Conservation (phyloP, 805 yeast species). For the Candida succiphila region DNA sequence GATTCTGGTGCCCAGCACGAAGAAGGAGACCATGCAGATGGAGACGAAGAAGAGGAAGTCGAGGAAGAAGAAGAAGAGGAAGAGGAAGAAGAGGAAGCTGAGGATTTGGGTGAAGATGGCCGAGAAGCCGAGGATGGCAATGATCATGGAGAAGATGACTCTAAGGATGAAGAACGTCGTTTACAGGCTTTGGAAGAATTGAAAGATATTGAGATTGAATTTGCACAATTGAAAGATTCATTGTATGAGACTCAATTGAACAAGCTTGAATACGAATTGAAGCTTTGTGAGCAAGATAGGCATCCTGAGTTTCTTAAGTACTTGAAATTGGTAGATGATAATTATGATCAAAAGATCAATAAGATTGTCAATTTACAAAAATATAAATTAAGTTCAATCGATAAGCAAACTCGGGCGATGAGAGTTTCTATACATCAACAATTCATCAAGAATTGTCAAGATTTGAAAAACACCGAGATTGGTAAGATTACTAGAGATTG, state of each 20-base stretch:
- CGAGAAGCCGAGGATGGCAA: slow-evolving; percentile 13
- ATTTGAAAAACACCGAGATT: slow-evolving; percentile 54
- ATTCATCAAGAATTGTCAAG: slow-evolving; percentile 57
- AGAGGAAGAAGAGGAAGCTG: slow-evolving; percentile 16
- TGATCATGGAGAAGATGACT: slow-evolving; percentile 12
- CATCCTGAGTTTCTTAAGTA: slow-evolving; percentile 83
- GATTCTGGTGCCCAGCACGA: neutral
- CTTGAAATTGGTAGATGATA: slow-evolving; percentile 59
- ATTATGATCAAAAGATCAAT: slow-evolving; percentile 58
- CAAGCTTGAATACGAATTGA: slow-evolving; percentile 71
- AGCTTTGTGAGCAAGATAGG: slow-evolving; percentile 77
- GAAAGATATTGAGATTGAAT: slow-evolving; percentile 73
- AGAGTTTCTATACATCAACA: slow-evolving; percentile 81
- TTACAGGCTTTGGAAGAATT: slow-evolving; percentile 62
- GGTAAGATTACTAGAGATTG: slow-evolving; percentile 72
- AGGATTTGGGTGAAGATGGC: slow-evolving; percentile 13
- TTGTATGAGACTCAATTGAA: slow-evolving; percentile 76
- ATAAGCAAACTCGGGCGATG: slow-evolving; percentile 69
- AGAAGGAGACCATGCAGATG: neutral
- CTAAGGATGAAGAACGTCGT: slow-evolving; percentile 31
- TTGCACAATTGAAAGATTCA: slow-evolving; percentile 78
- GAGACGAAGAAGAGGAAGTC: slow-evolving; percentile 16
- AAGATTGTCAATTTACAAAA: slow-evolving; percentile 29
- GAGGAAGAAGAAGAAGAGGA: slow-evolving; percentile 16
- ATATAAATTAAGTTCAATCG: slow-evolving; percentile 69